phyloP scores from a whole-genome alignment of 2,329 filamentous ascomycete species.

The Chrysoporthe austroafricana region DNA sequence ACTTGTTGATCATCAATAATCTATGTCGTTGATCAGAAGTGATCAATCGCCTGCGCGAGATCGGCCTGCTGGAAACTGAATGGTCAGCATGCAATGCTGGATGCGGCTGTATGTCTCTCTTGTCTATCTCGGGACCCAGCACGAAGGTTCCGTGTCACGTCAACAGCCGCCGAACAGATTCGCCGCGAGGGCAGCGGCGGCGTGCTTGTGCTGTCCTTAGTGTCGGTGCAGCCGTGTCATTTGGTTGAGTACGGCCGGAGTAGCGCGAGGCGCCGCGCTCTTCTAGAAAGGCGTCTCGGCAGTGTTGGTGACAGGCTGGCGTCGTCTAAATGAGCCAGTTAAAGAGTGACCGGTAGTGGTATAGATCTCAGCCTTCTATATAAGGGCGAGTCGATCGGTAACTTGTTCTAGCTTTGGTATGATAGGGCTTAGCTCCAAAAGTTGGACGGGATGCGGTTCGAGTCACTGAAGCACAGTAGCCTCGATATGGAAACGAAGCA shows the following conservation, averaged over 20 bases:
- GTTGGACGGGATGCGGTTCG: background rate
- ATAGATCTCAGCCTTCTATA: background rate
- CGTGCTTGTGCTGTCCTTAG: conserved; percentile 11
- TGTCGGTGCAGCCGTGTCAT: conserved; percentile 11
- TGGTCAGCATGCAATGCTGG: conserved; percentile 14
- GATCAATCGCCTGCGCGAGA: background rate
- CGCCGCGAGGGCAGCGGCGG: conserved; percentile 10
- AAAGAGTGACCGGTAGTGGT: background rate
- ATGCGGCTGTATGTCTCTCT: conserved; percentile 13
- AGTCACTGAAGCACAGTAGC: background rate
- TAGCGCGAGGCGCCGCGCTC: background rate
- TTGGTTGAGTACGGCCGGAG: conserved; percentile 17
- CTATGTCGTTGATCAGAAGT: background rate
- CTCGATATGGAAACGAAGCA: background rate
- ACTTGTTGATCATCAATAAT: background rate
- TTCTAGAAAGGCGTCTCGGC: background rate
- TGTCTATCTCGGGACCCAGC: conserved; percentile 11
- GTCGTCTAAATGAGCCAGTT: background rate
- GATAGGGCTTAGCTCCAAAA: background rate
- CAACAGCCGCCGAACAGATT: conserved; percentile 16
- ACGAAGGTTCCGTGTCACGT: conserved; percentile 20
- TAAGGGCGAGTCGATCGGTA: background rate
- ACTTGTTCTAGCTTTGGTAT: background rate
- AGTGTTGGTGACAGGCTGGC: background rate
- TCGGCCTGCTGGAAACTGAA: background rate